These are phyloP conservation scores for Ophiostoma piceae DNA, from an alignment of 2,329 filamentous ascomycete genomes.

Conservation along the genomic window DNA sequence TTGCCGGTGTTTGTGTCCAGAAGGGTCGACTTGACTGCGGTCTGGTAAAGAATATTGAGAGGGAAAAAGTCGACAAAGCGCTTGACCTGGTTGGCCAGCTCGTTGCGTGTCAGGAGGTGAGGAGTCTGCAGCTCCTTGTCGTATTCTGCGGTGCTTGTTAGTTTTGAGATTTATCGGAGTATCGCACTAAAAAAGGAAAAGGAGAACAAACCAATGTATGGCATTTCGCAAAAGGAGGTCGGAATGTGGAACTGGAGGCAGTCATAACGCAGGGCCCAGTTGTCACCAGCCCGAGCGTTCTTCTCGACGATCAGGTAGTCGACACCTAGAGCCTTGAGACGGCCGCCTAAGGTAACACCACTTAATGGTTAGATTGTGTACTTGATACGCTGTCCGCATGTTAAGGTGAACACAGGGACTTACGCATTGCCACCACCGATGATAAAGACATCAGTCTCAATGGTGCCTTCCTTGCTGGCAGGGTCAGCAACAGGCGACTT, in stretches of 20 bases:
- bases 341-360: neutral
- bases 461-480: neutral
- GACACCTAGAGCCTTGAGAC: neutral
- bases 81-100: neutral
- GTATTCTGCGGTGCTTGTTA: neutral
- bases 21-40: neutral
- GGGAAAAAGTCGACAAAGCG: constrained; percentile 1
- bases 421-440: constrained; percentile 5
- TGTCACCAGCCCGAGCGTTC: neutral
- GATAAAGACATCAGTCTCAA: neutral
- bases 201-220: neutral
- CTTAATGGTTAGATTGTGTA: neutral
- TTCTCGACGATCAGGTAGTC: neutral
- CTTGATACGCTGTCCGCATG: neutral
- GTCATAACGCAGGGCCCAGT: constrained; percentile 9
- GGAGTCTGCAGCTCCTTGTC: neutral
- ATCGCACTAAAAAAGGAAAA: neutral
- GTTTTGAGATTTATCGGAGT: neutral
- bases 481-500: neutral
- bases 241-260: constrained; percentile 12
- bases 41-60: neutral
- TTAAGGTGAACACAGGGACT: neutral
- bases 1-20: neutral
- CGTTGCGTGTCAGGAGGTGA: constrained; percentile 1
- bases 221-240: neutral